Base-by-base conservation (phyloP, 2,329 filamentous ascomycete genomes). In the Diaporthe citrichinensis region DNA sequence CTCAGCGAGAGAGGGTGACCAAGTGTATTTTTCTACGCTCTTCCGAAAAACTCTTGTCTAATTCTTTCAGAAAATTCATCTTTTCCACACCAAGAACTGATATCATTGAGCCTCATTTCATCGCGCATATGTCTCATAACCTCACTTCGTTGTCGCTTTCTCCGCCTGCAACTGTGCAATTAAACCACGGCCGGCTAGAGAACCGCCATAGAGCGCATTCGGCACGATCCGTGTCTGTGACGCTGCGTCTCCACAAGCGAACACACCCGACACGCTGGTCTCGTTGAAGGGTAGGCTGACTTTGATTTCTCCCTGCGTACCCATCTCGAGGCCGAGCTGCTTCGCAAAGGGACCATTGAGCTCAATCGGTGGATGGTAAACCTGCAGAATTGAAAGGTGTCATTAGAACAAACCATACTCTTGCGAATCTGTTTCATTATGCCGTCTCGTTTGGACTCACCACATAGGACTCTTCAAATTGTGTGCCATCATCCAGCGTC, bases 211-310 rank as follows among this genome's bases (percentile, higher is more conserved):
- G 8, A 76, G 69, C n/a, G 75, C 75, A 49, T 55, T 72, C 1
- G 75, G 53, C 10, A 76, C 36, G 5, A 57, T 39, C n/a, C 34
- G 46, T 10, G 39, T 23, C 14, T 72, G 51, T 17, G 72, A 72
- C 3, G 76, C 76, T 36, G 57, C 74, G 31, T 77, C 76, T n/a
- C 76, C 76, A 49, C 74, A 74, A 8, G 76, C 76, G 39, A 77
- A 77, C 0, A 76, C 71, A 3, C 76, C 74, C 2, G 58, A 59
- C n/a, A 71, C 59, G 20, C 74, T 77, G 25, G 76, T 76, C 49
- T 76, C 74, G 23, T 72, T 68, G 49, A 69, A 74, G 1, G 74
- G 76, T 6, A 65, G 14, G 39, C 44, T 55, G 23, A 62, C 71
- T n/a, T 73, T 55, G 58, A 77, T 76, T 8, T 77, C 74, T 9